A percentile compares a stretch with the other conserved stretches of the same genome.
Evolutionary conservation across 2,329 filamentous ascomycete species (phyloP).

Genomic region (Fusarium foetens): DNA sequence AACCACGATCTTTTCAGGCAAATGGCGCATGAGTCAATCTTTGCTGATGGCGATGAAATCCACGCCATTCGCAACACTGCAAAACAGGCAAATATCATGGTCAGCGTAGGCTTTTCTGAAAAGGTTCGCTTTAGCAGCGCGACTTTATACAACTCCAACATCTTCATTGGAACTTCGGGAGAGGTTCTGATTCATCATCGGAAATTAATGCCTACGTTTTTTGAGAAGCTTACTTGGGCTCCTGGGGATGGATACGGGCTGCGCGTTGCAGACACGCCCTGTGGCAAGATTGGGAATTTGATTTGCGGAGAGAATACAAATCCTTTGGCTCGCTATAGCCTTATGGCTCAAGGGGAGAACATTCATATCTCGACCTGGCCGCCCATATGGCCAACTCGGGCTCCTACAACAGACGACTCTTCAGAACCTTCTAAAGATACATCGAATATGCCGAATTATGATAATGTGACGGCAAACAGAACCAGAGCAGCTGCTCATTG

Average conservation of each 20-base stretch:
- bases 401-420: accelerated
- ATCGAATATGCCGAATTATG: slow-evolving; percentile 54
- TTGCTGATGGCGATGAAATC: slow-evolving; percentile 59
- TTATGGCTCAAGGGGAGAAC: slow-evolving; percentile 66
- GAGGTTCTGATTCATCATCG: slow-evolving; percentile 61
- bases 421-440: accelerated
- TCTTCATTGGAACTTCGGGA: slow-evolving; percentile 58
- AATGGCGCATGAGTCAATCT: slow-evolving; percentile 57
- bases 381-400: slow-evolving; percentile 62
- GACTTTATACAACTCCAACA: slow-evolving; percentile 62
- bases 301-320: slow-evolving; percentile 70
- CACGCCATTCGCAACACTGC: slow-evolving; percentile 53
- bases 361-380: slow-evolving; percentile 67
- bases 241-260: slow-evolving; percentile 63
- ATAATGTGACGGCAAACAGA: slow-evolving; percentile 64
- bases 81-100: slow-evolving; percentile 49
- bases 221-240: slow-evolving; percentile 65
- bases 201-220: slow-evolving; percentile 66
- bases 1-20: slow-evolving; percentile 62
- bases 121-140: slow-evolving; percentile 55
- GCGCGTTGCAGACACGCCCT: slow-evolving; percentile 55
- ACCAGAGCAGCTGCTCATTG: slow-evolving; percentile 64
- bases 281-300: slow-evolving; percentile 59
- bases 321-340: slow-evolving; percentile 60
- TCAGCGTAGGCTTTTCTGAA: slow-evolving; percentile 63